phyloP scores from a whole-genome alignment of 257 asterid species.

The Eucommia ulmoides region DNA sequence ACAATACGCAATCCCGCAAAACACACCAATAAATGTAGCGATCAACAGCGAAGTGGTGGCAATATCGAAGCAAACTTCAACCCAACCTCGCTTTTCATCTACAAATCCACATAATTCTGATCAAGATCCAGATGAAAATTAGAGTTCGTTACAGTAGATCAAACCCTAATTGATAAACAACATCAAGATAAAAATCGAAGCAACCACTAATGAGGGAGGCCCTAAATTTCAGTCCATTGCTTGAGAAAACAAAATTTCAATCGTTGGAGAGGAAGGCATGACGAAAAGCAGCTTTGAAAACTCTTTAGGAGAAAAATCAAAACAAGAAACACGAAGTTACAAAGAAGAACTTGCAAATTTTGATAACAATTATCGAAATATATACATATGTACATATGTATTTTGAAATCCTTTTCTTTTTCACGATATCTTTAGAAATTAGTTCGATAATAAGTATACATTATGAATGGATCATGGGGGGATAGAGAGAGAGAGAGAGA shows the following conservation, averaged over 20 bases:
- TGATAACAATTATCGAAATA: neutral
- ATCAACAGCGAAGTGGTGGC: conserved; percentile 12
- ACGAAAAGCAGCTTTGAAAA: conserved; percentile 1
- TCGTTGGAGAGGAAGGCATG: neutral
- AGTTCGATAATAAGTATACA: conserved; percentile 17
- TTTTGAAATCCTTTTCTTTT: neutral
- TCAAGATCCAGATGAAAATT: conserved; percentile 11
- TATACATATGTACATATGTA: neutral
- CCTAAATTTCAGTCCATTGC: conserved; percentile 13
- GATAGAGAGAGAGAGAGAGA: no score
- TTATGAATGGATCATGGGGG: no score
- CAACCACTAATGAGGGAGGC: conserved; percentile 2
- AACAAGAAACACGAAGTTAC: neutral
- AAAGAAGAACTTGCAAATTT: neutral
- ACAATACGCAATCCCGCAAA: conserved; percentile 5
- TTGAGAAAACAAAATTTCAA: conserved; percentile 7
- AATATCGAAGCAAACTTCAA: conserved; percentile 11
- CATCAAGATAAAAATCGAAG: conserved; percentile 6
- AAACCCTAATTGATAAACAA: conserved; percentile 20
- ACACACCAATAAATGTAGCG: conserved; percentile 2
- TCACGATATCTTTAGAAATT: conserved; percentile 11
- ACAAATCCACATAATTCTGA: conserved; percentile 11
- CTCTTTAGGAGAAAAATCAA: no score
- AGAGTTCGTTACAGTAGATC: conserved; percentile 22
- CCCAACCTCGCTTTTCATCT: neutral